A percentile compares a stretch with the other conserved stretches of the same genome.
Conservation (phyloP, 495 filamentous ascomycete genomes). For the Elasticomyces elasticus region DNA sequence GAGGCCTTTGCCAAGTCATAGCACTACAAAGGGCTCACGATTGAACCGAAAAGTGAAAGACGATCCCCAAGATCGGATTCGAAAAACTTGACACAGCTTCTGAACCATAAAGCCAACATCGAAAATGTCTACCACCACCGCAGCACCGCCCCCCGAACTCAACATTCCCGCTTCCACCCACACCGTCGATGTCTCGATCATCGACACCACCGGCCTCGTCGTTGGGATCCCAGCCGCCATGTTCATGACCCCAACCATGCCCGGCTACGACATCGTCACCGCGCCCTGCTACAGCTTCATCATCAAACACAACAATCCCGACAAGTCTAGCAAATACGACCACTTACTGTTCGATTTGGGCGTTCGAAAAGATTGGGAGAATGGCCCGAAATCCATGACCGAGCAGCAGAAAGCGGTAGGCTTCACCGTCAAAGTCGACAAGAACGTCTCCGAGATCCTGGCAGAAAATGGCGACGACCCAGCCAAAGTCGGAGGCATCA, state of each 20-base stretch:
- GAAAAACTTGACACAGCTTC: not conserved
- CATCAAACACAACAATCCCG: slow-evolving; percentile 40
- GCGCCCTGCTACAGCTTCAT: slow-evolving; percentile 45
- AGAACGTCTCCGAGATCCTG: slow-evolving; percentile 43
- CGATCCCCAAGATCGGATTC: too few species aligned
- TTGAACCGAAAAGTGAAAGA: too few species aligned
- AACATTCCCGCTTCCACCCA: slow-evolving; percentile 39
- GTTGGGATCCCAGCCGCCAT: slow-evolving; percentile 23
- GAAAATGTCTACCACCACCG: not conserved
- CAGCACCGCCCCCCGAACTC: slow-evolving; percentile 29
- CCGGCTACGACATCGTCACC: slow-evolving; percentile 25
- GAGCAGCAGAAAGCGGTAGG: slow-evolving; percentile 19
- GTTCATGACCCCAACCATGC: slow-evolving; percentile 25
- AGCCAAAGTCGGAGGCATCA: slow-evolving; percentile 43
- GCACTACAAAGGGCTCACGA: too few species aligned
- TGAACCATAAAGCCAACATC: not conserved
- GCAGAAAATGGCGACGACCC: slow-evolving; percentile 37
- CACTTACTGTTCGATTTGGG: slow-evolving; percentile 50
- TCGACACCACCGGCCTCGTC: slow-evolving; percentile 39
- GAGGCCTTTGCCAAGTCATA: too few species aligned
- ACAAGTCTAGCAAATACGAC: slow-evolving; percentile 31
- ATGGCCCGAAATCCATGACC: slow-evolving; percentile 32
- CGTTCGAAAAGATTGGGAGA: slow-evolving; percentile 42
- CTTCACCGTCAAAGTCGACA: slow-evolving; percentile 34
- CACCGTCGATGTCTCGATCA: slow-evolving; percentile 46